A percentile compares a stretch with the other conserved stretches of the same genome.
These are phyloP conservation scores for Pseudocercospora vitis DNA, from an alignment of 2,329 filamentous ascomycete genomes.

Conservation along the genomic window DNA sequence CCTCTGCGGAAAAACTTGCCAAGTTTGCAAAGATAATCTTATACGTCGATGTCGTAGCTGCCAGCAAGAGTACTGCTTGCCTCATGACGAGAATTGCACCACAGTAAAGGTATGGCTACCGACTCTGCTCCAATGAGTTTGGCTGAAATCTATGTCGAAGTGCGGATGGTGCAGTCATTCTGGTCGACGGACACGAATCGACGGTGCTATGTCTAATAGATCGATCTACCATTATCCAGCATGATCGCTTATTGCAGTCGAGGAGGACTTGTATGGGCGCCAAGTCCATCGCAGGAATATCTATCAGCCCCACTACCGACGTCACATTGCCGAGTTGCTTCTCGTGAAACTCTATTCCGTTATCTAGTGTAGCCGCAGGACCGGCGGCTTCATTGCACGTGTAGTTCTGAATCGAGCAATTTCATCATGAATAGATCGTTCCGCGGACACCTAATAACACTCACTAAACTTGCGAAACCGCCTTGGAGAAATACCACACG, in stretches of 20 bases:
- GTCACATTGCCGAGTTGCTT: conserved; percentile 10
- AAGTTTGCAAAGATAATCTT: conserved; percentile 68
- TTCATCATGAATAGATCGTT: conserved; percentile 6
- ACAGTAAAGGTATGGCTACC: conserved; percentile 53
- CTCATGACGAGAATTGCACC: conserved; percentile 80
- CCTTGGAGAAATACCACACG: conserved; percentile 7
- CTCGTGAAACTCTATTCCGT: background rate
- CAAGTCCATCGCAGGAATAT: no score
- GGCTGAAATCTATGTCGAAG: conserved; percentile 25
- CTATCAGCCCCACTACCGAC: conserved; percentile 10
- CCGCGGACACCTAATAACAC: background rate
- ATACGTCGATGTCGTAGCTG: conserved; percentile 73
- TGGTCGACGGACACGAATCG: conserved; percentile 37
- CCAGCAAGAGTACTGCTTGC: conserved; percentile 75
- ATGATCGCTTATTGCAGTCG: background rate
- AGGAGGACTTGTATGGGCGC: no score
- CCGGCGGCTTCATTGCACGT: conserved; percentile 3
- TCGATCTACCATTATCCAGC: conserved; percentile 6
- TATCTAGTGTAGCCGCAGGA: conserved; percentile 2
- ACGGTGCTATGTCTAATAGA: conserved; percentile 4
- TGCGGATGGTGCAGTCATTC: conserved; percentile 43
- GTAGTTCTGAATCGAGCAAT: background rate
- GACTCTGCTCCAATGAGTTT: background rate
- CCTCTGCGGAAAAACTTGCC: conserved; percentile 82
- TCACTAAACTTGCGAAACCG: conserved; percentile 1